A percentile compares a stretch with the other conserved stretches of the same genome.
Conservation (phyloP, 768 basidiomycete species). For the Lactarius quietus region DNA sequence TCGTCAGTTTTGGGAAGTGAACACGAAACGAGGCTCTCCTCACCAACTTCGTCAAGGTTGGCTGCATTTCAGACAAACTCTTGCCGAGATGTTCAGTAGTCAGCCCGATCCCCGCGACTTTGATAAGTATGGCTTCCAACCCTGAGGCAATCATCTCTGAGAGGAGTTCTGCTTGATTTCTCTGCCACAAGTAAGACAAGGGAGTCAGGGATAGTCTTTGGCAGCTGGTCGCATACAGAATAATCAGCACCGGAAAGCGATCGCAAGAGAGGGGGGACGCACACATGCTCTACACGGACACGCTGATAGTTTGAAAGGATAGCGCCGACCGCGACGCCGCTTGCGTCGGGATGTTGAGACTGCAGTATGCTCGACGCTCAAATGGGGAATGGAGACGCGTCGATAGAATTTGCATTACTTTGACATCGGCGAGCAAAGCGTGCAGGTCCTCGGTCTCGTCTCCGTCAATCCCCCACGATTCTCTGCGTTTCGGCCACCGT, state of each 20-base stretch:
- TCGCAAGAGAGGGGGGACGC: conserved; percentile 32
- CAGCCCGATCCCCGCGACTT: conserved; percentile 93
- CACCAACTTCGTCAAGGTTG: conserved; percentile 69
- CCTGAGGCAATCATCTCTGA: conserved; percentile 80
- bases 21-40: conserved; percentile 26
- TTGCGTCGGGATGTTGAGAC: conserved; percentile 73
- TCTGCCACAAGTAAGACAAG: conserved; percentile 91
- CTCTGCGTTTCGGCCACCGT: conserved; percentile 62
- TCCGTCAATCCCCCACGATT: conserved; percentile 54
- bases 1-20: conserved; percentile 3
- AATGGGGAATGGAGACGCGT: not conserved
- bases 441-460: conserved; percentile 97
- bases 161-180: conserved; percentile 82
- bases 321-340: conserved; percentile 91
- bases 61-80: conserved; percentile 67
- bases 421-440: conserved; percentile 64
- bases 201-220: conserved; percentile 74
- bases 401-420: conserved; percentile 45
- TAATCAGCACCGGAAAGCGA: not conserved
- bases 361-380: conserved; percentile 33
- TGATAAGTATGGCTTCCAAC: conserved; percentile 83
- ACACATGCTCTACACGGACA: conserved; percentile 98
- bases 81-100: conserved; percentile 74
- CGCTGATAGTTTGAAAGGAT: conserved; percentile 98
- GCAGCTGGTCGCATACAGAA: conserved; percentile 49